Evolutionary conservation across 306 rosid genomes (phyloP).

Genomic region (Corylus americana): DNA sequence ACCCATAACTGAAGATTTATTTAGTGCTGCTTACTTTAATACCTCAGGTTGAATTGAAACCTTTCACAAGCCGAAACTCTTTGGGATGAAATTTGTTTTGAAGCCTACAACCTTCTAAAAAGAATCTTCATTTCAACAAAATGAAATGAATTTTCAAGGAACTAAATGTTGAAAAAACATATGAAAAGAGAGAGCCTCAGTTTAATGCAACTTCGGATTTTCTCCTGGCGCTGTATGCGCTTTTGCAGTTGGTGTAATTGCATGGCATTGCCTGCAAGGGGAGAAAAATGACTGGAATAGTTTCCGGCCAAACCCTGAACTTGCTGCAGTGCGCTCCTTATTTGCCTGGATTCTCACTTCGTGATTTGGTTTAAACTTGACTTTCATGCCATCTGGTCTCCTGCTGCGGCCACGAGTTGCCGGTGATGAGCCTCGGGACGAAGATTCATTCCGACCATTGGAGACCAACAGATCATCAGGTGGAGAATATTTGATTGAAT

Average conservation of each 20-base stretch:
- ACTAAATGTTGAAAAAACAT: constrained; percentile 23
- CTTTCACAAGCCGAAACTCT: not conserved
- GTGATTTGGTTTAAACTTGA: constrained; percentile 26
- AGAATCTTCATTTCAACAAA: not conserved
- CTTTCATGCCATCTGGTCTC: constrained; percentile 35
- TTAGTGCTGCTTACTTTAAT: constrained; percentile 26
- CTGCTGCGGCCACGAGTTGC: constrained; percentile 30
- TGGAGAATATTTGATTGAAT: constrained; percentile 41
- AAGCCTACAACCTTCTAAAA: constrained; percentile 11
- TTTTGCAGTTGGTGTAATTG: constrained; percentile 35
- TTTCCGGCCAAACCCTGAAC: constrained; percentile 42
- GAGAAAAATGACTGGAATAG: constrained; percentile 41
- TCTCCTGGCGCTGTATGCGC: constrained; percentile 33
- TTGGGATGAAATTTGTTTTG: not conserved
- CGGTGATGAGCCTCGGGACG: constrained; percentile 28
- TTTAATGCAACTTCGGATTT: constrained; percentile 36
- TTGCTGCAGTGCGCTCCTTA: constrained; percentile 24
- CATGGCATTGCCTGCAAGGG: constrained; percentile 54
- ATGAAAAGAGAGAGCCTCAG: constrained; percentile 23
- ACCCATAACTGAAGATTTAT: constrained; percentile 11
- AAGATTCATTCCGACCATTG: constrained; percentile 42
- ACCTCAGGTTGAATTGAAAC: constrained; percentile 18
- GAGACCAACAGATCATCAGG: constrained; percentile 54
- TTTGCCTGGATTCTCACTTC: constrained; percentile 27
- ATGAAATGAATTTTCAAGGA: constrained; percentile 3